Evolutionary conservation across 2,329 filamentous ascomycete genomes (phyloP).

Genomic region (Hymenoscyphus salicellus): DNA sequence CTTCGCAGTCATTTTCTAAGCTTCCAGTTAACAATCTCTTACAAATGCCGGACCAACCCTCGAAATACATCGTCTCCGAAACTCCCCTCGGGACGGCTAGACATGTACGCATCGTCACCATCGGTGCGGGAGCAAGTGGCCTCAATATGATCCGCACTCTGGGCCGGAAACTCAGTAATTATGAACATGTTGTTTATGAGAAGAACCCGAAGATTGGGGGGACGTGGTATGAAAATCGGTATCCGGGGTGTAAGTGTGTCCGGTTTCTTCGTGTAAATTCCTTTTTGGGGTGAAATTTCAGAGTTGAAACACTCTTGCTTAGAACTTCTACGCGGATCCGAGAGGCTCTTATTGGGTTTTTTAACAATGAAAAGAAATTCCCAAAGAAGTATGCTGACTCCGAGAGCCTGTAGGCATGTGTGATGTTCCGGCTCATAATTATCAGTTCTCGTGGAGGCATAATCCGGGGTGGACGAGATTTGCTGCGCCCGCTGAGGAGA

Average conservation of each 20-base stretch:
- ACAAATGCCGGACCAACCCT: neutral
- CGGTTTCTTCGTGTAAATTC: too few relatives aligned
- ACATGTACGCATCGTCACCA: conserved; percentile 37
- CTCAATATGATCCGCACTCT: conserved; percentile 47
- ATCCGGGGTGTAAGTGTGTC: conserved; percentile 54
- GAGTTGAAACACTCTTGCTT: too few relatives aligned
- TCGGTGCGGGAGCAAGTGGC: conserved; percentile 48
- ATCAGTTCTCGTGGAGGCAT: conserved; percentile 59
- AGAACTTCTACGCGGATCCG: too few relatives aligned
- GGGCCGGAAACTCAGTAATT: conserved; percentile 42
- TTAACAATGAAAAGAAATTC: too few relatives aligned
- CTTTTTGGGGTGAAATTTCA: too few relatives aligned
- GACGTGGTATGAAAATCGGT: conserved; percentile 58
- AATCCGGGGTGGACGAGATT: conserved; percentile 59
- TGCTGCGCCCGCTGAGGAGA: conserved; percentile 54
- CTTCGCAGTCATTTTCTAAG: neutral
- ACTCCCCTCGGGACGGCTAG: conserved; percentile 15
- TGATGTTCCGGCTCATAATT: conserved; percentile 56
- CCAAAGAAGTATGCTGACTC: too few relatives aligned
- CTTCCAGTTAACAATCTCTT: neutral
- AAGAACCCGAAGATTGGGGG: conserved; percentile 55
- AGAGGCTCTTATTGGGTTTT: too few relatives aligned
- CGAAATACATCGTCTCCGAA: conserved; percentile 13
- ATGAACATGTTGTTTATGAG: conserved; percentile 52
- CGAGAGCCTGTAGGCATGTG: conserved; percentile 35